These are phyloP conservation scores for Atkinsonella hypoxylon DNA, from an alignment of 2,329 filamentous ascomycete genomes.

Conservation along the genomic window DNA sequence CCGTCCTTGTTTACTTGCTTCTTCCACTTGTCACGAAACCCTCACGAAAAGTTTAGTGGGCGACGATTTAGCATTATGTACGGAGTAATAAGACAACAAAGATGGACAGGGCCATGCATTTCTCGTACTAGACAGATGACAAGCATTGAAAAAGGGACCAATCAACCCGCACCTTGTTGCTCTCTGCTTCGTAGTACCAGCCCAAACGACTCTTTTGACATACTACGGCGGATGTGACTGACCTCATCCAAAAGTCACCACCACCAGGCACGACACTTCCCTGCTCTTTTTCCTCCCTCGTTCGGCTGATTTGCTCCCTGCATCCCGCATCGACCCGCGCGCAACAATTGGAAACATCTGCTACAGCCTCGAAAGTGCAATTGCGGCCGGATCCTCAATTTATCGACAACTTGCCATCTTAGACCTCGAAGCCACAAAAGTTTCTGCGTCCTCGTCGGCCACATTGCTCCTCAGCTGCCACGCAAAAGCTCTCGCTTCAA, in stretches of 20 bases:
- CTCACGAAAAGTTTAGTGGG: no score
- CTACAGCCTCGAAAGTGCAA: neutral
- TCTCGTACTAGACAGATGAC: no score
- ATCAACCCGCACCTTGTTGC: no score
- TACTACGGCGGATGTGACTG: neutral
- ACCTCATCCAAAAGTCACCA: neutral
- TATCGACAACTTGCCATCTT: neutral
- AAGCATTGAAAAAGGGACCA: no score
- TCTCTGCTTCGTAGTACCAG: neutral
- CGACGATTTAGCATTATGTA: no score
- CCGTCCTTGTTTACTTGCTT: no score
- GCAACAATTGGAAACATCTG: neutral
- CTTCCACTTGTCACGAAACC: no score
- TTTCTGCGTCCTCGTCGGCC: no score
- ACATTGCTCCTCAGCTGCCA: neutral
- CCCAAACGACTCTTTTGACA: neutral
- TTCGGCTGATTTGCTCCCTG: neutral
- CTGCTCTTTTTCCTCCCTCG: neutral
- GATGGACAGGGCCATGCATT: no score
- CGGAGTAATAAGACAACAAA: no score
- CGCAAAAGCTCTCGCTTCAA: constrained; percentile 3
- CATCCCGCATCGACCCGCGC: neutral
- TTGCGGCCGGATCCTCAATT: neutral
- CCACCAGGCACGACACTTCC: neutral
- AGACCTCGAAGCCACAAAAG: no score